Evolutionary conservation across 371 early-diverging fungal genomes (phyloP).

Genomic region (Lichtheimia ramosa): DNA sequence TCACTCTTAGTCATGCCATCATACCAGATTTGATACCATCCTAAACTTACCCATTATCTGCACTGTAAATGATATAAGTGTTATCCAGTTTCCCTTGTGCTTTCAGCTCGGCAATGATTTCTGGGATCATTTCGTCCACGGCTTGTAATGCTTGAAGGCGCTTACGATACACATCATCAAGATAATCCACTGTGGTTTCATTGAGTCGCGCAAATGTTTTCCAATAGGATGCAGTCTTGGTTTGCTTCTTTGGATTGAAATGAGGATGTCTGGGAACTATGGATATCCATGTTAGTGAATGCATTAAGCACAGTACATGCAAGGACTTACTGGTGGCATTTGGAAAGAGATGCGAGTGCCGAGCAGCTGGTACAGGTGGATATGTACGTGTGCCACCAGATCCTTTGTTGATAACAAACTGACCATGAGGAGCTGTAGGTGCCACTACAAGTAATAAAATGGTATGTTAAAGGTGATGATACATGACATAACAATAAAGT

Average conservation of each 20-base stretch:
- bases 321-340: conserved; percentile 39
- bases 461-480: background rate
- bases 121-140: conserved; percentile 64
- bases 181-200: conserved; percentile 32
- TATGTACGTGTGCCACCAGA: too few species aligned
- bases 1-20: background rate
- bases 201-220: conserved; percentile 41
- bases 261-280: conserved; percentile 60
- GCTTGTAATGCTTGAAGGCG: conserved; percentile 65
- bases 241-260: conserved; percentile 57
- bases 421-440: conserved; percentile 31
- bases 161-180: conserved; percentile 58
- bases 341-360: conserved; percentile 54
- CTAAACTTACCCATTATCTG: conserved; percentile 56
- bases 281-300: conserved; percentile 16
- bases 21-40: background rate
- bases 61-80: conserved; percentile 64
- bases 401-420: conserved; percentile 16
- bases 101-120: conserved; percentile 54
- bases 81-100: conserved; percentile 58
- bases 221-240: conserved; percentile 59
- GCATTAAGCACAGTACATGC: background rate
- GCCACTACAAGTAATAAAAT: conserved; percentile 1
- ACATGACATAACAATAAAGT: background rate
- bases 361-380: conserved; percentile 50